A percentile compares a stretch with the other conserved stretches of the same genome.
These are phyloP conservation scores for Tricholoma matsutake DNA, from an alignment of 768 basidiomycete species.

Conservation along the genomic window DNA sequence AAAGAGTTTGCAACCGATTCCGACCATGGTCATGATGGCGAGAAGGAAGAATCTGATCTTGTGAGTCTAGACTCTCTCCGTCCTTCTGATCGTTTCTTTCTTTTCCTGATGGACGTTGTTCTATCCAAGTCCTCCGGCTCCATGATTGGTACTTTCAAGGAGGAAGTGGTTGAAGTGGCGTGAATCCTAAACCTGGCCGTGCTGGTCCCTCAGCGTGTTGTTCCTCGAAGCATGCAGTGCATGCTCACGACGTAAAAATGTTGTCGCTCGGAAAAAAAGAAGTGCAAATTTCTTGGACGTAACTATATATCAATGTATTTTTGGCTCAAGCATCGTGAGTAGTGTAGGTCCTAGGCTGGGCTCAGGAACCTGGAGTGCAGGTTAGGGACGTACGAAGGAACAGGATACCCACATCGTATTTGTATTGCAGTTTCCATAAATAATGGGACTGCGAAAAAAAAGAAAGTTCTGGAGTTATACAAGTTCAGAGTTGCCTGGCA, in stretches of 20 bases:
- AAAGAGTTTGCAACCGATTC: slow-evolving; percentile 45
- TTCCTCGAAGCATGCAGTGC: background rate
- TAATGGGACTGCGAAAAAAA: too few species aligned
- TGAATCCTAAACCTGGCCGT: background rate
- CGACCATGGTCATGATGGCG: slow-evolving; percentile 28
- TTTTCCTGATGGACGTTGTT: background rate
- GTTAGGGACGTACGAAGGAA: background rate
- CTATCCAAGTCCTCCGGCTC: background rate
- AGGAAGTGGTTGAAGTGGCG: background rate
- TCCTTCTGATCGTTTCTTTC: background rate
- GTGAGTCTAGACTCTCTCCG: slow-evolving; percentile 6
- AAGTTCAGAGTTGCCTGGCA: too few species aligned
- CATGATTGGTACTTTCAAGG: background rate
- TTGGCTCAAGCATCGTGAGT: background rate
- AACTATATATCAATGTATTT: background rate
- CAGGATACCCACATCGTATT: background rate
- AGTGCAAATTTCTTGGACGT: background rate
- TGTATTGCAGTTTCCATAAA: too few species aligned
- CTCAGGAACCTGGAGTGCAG: too few species aligned
- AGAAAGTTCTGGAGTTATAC: too few species aligned
- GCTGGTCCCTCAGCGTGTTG: background rate
- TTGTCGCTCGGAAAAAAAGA: background rate
- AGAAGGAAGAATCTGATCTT: slow-evolving; percentile 19
- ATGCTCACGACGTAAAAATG: background rate
- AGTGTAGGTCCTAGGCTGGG: background rate